Evolutionary conservation across 257 asterid species (phyloP).

Genomic region (Solanum habrochaites): DNA sequence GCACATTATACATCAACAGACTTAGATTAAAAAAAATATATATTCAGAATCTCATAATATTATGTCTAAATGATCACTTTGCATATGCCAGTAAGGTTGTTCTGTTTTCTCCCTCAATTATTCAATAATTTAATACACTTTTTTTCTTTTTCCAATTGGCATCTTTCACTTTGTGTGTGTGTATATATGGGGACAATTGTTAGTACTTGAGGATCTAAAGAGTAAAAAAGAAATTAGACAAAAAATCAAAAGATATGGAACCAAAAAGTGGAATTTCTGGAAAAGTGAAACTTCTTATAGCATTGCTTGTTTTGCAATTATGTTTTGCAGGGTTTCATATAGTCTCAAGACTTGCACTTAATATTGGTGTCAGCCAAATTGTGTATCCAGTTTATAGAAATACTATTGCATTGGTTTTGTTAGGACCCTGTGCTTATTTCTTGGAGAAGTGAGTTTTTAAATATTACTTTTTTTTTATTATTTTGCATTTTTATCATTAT

Average conservation of each 20-base stretch:
- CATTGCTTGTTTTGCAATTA: slow-evolving; percentile 61
- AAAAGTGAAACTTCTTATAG: slow-evolving; percentile 49
- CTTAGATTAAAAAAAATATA: not conserved
- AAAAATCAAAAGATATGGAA: slow-evolving; percentile 24
- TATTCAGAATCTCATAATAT: slow-evolving; percentile 17
- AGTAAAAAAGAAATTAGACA: not conserved
- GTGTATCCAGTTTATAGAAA: slow-evolving; percentile 82
- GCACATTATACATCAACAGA: slow-evolving; percentile 19
- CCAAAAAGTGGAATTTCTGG: slow-evolving; percentile 24
- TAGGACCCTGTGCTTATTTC: slow-evolving; percentile 79
- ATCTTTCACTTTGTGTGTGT: not conserved
- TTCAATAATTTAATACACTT: not conserved
- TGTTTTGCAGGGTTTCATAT: slow-evolving; percentile 85
- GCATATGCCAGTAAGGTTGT: slow-evolving; percentile 33
- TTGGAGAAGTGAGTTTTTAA: slow-evolving; percentile 47
- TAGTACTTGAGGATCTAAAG: not conserved
- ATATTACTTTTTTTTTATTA: not conserved
- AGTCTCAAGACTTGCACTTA: slow-evolving; percentile 75
- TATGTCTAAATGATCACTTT: slow-evolving; percentile 28
- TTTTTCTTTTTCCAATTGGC: not conserved
- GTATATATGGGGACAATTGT: not conserved
- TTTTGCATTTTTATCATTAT: not conserved
- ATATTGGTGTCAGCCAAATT: slow-evolving; percentile 81
- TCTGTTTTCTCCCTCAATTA: not conserved
- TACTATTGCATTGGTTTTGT: slow-evolving; percentile 50